Conservation (phyloP, 1,139 yeast genomes). For the Blastobotrys illinoisensis region DNA sequence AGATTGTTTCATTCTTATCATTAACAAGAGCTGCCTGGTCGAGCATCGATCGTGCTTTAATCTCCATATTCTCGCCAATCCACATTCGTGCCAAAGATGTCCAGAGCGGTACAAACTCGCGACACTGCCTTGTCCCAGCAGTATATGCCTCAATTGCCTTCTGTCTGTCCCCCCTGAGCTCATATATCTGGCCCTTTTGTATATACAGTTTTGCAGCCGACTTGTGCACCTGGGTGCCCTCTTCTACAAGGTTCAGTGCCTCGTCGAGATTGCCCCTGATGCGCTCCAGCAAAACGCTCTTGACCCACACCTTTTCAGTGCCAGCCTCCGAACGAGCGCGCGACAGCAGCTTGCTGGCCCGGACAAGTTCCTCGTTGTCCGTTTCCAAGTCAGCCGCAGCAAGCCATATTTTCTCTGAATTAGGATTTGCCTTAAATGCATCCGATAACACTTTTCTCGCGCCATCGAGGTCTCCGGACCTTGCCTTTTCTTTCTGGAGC, state of each 20-base stretch:
- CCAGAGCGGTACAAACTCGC: slow-evolving; percentile 50
- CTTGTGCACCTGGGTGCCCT: slow-evolving; percentile 47
- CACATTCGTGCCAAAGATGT: slow-evolving; percentile 47
- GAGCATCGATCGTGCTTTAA: slow-evolving; percentile 65
- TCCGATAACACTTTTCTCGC: slow-evolving; percentile 51
- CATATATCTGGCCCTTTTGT: slow-evolving; percentile 53
- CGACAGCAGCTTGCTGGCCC: slow-evolving; percentile 43
- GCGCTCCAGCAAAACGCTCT: slow-evolving; percentile 55
- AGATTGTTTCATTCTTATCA: slow-evolving; percentile 46
- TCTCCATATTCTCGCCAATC: slow-evolving; percentile 38
- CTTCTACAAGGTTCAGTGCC: slow-evolving; percentile 40
- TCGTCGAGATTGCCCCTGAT: slow-evolving; percentile 25
- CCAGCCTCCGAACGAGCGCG: slow-evolving; percentile 37
- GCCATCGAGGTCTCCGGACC: slow-evolving; percentile 40
- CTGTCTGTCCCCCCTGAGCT: slow-evolving; percentile 30
- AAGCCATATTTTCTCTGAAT: slow-evolving; percentile 57
- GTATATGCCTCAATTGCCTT: slow-evolving; percentile 47
- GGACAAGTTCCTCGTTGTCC: slow-evolving; percentile 35
- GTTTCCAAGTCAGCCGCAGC: slow-evolving; percentile 64
- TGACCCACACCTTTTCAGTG: slow-evolving; percentile 52
- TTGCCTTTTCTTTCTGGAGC: slow-evolving; percentile 70
- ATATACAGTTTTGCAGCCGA: slow-evolving; percentile 47
- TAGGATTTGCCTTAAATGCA: slow-evolving; percentile 43
- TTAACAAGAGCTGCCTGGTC: slow-evolving; percentile 60
- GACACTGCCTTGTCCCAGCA: slow-evolving; percentile 46